Evolutionary conservation across 1,284 basidiomycete genomes (phyloP).

Genomic region (Trametes hirsuta): DNA sequence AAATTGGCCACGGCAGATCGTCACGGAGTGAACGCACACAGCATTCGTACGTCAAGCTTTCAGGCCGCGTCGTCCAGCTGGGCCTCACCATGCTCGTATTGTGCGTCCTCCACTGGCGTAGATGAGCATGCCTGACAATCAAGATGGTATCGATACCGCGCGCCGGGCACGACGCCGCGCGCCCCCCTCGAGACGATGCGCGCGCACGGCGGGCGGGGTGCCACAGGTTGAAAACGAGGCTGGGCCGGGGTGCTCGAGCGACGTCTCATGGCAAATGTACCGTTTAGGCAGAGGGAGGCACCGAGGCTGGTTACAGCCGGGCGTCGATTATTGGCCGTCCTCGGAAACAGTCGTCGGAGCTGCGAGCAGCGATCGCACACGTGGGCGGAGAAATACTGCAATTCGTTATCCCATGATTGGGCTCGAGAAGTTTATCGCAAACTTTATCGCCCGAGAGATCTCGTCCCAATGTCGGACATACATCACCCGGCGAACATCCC

Average conservation of each 20-base stretch:
- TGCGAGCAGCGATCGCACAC: conserved; percentile 29
- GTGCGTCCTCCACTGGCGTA: neutral
- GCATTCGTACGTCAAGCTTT: conserved; percentile 18
- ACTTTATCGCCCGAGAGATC: conserved; percentile 39
- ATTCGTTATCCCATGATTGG: conserved; percentile 29
- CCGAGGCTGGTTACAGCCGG: conserved; percentile 3
- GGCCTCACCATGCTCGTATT: neutral
- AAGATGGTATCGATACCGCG: conserved; percentile 25
- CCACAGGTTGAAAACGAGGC: conserved; percentile 9
- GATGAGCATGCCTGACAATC: conserved; percentile 11
- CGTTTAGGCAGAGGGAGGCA: conserved; percentile 7
- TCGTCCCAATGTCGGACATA: conserved; percentile 27
- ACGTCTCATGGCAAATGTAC: neutral
- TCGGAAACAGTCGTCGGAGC: conserved; percentile 14
- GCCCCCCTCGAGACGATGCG: neutral
- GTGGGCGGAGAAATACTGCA: conserved; percentile 30
- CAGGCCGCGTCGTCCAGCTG: conserved; percentile 5
- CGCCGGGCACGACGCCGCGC: conserved; percentile 1
- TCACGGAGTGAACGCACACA: conserved; percentile 9
- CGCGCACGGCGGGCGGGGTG: neutral
- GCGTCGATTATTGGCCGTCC: conserved; percentile 2
- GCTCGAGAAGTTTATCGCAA: conserved; percentile 42
- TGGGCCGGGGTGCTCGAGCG: neutral
- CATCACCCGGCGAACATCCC: conserved; percentile 82
- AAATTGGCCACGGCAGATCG: conserved; percentile 16